Evolutionary conservation across 805 yeast genomes (phyloP).

Genomic region (Dipodascus geniculatus): DNA sequence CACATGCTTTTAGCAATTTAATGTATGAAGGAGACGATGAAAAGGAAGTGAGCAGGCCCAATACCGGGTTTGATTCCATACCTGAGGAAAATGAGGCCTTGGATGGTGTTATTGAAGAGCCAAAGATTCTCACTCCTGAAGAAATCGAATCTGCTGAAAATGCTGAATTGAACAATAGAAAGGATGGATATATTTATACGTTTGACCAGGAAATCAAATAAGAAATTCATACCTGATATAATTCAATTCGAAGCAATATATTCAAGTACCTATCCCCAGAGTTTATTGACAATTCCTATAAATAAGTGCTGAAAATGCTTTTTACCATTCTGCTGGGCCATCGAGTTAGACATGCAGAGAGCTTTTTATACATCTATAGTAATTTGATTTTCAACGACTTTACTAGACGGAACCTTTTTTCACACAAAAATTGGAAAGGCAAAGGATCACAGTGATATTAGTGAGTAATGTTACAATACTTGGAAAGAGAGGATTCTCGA

Average conservation of each 20-base stretch:
- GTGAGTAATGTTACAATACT: too few species aligned
- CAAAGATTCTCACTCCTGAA: constrained; percentile 30
- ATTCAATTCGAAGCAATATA: too few species aligned
- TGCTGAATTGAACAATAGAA: background rate
- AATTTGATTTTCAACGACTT: background rate
- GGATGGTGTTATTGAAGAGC: constrained; percentile 19
- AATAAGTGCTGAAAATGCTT: too few species aligned
- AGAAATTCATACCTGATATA: too few species aligned
- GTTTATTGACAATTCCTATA: too few species aligned
- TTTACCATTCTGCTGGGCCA: background rate
- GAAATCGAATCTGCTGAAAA: constrained; percentile 26
- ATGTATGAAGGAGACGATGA: background rate
- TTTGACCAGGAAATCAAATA: background rate
- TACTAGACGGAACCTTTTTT: background rate
- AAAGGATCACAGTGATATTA: too few species aligned
- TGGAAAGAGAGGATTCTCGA: background rate
- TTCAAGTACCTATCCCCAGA: too few species aligned
- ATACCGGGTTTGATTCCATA: background rate
- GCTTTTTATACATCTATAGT: background rate
- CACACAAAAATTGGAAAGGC: background rate
- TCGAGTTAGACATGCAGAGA: background rate
- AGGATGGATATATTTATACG: background rate
- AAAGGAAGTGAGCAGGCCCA: background rate
- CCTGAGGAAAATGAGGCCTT: background rate
- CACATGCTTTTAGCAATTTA: background rate